Evolutionary conservation across 805 yeast species (phyloP), one percentile per base, ranked within the genome.

Genomic region (Saccharomycopsis fibuligera): DNA sequence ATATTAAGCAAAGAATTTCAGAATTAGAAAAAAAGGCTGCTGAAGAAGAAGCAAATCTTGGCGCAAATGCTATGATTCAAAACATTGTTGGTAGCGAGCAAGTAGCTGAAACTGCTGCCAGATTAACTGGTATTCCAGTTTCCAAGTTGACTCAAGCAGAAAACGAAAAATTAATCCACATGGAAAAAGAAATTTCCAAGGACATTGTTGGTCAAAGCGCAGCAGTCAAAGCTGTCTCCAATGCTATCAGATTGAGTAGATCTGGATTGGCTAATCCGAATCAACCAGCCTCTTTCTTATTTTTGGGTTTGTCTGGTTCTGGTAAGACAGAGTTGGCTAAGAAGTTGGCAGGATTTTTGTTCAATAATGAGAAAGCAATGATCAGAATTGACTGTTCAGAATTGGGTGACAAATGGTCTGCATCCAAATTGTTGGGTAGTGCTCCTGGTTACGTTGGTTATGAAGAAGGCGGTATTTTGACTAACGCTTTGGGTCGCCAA

Each of bases 321-420:
- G 99, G 99, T 78, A 93, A 93, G 75, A 93, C 99, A 6, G 98
- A 93, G 67, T 74, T 93, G 58, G 98, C 99, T 22, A 93, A 93
- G 78, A 93, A 90, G 61, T 76, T 93, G 23, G 98, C 99, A 9
- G 96, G 95, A 0, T 93, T 93, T 72, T 74, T 93, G 61, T 93
- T 93, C 69, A 86, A 95, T 45, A 98, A 93, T 63, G 97, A 91
- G 64, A 85, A 82, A 68, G 96, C 96, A 44, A 91, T 93, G 87
- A 86, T 93, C 62, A 83, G 99, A 70, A 89, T 93, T 56, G 99
- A 93, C 67, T 93, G 99, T 69, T 90, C 98, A 3, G 99, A 93
- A 66, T 74, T 93, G 59, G 80, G 85, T 66, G 99, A 93, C 70
- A 93, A 93, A 60, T 88, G 95, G 78, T 86, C 96, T 4, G 95